Conservation (phyloP, 2,329 filamentous ascomycete genomes). For the Aspergillus costaricaensis region DNA sequence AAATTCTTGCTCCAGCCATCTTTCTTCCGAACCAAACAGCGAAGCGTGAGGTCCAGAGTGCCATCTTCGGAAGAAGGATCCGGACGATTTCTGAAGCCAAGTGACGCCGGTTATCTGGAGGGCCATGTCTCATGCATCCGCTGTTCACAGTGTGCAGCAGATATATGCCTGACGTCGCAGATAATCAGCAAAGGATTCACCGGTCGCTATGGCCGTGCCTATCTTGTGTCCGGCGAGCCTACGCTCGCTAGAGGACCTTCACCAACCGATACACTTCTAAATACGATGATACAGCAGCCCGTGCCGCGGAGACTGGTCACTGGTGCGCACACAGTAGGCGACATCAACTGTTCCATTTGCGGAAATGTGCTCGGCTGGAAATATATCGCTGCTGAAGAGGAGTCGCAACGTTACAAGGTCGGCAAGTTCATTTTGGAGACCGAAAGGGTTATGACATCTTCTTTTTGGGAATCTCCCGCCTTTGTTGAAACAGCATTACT, state of each 20-base stretch:
- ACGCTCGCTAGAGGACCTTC: conserved; percentile 34
- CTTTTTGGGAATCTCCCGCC: conserved; percentile 54
- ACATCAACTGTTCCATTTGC: conserved; percentile 60
- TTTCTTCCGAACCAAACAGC: conserved; percentile 45
- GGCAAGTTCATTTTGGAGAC: conserved; percentile 69
- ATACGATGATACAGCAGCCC: conserved; percentile 59
- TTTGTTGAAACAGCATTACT: conserved; percentile 8
- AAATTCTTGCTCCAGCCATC: conserved; percentile 54
- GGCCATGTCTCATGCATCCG: conserved; percentile 58
- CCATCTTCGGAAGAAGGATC: conserved; percentile 7
- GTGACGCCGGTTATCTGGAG: conserved; percentile 42
- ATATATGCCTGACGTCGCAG: conserved; percentile 60
- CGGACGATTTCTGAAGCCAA: neutral
- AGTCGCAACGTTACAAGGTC: conserved; percentile 64
- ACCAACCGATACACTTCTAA: conserved; percentile 52
- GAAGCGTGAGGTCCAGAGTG: conserved; percentile 14
- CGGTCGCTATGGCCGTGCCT: conserved; percentile 64
- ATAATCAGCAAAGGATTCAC: conserved; percentile 68
- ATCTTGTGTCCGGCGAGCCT: conserved; percentile 57
- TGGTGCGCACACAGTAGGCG: conserved; percentile 63
- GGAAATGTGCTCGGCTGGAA: conserved; percentile 64
- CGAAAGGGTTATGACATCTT: conserved; percentile 53
- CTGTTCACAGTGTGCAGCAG: conserved; percentile 60
- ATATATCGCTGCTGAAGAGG: conserved; percentile 64
- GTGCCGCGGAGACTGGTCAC: conserved; percentile 63